Conservation (phyloP, 139 green algal species). For the Yamagishiella unicocca region DNA sequence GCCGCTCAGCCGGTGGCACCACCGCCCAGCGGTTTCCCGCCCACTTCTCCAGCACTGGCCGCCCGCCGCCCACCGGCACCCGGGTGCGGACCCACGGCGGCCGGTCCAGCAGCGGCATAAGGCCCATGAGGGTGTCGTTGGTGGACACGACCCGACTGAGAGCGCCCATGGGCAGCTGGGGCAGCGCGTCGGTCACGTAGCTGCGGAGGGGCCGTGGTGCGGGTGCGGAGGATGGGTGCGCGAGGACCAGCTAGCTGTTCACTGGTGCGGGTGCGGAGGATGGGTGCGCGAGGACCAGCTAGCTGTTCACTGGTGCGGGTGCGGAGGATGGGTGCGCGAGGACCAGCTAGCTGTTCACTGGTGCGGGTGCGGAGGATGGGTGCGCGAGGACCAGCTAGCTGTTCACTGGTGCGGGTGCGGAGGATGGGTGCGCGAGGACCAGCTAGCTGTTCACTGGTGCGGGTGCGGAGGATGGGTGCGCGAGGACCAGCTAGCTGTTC, state of each 20-base stretch:
- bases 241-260: background rate
- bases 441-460: no score
- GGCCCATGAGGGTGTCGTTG: slow-evolving; percentile 81
- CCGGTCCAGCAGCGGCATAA: slow-evolving; percentile 85
- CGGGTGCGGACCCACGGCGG: slow-evolving; percentile 78
- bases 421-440: no score
- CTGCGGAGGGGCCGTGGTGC: slow-evolving; percentile 33
- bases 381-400: no score
- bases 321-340: no score
- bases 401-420: no score
- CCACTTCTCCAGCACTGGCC: slow-evolving; percentile 44
- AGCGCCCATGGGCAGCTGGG: slow-evolving; percentile 73
- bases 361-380: no score
- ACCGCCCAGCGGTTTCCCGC: slow-evolving; percentile 61
- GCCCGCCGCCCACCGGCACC: background rate
- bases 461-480: no score
- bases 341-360: no score
- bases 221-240: background rate
- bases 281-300: no score
- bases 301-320: no score
- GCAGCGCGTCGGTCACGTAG: slow-evolving; percentile 86
- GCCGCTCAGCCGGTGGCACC: slow-evolving; percentile 73
- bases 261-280: no score
- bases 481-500: no score
- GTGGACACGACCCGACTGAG: slow-evolving; percentile 75